Percentiles rank a stretch among this genome's conserved stretches.
These are phyloP conservation scores for Calonectria multiphialidica DNA, from an alignment of 2,329 filamentous ascomycete genomes.

Conservation along the genomic window DNA sequence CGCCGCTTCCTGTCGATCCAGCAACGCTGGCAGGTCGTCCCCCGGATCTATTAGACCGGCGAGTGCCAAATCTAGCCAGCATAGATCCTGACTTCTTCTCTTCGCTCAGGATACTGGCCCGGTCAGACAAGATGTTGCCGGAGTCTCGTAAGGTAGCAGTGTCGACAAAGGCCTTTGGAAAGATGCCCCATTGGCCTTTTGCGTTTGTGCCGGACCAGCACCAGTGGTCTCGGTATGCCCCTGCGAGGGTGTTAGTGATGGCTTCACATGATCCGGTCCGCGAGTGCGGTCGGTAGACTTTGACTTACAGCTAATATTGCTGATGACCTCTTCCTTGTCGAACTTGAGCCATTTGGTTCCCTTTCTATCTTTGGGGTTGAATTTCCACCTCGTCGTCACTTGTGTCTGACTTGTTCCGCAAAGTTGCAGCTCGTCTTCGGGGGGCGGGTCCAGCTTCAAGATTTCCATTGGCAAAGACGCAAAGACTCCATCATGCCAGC, in stretches of 20 bases:
- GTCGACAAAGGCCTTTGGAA: constrained; percentile 64
- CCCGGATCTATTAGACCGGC: constrained; percentile 42
- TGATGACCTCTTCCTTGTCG: constrained; percentile 75
- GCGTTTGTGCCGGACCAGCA: constrained; percentile 67
- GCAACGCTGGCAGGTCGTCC: constrained; percentile 49
- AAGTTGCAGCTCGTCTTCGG: constrained; percentile 59
- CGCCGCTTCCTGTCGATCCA: constrained; percentile 48
- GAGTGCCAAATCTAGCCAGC: constrained; percentile 50
- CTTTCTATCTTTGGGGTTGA: constrained; percentile 57
- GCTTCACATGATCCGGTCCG: not conserved
- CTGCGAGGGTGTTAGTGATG: constrained; percentile 44
- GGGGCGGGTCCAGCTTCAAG: constrained; percentile 61
- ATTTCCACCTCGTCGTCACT: constrained; percentile 66
- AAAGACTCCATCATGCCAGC: constrained; percentile 66
- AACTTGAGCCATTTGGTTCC: constrained; percentile 67
- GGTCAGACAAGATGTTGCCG: constrained; percentile 37
- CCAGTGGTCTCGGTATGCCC: constrained; percentile 63
- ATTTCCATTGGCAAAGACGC: constrained; percentile 64
- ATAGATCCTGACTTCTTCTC: constrained; percentile 51
- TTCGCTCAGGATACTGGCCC: constrained; percentile 46
- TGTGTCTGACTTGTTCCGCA: constrained; percentile 60
- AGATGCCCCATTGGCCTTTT: constrained; percentile 66
- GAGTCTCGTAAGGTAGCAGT: constrained; percentile 57
- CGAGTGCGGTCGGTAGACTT: not conserved
- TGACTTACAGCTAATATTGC: constrained; percentile 70